Evolutionary conservation across 1,139 yeast genomes (phyloP), one percentile per base, ranked within the genome.

Genomic region (Blastobotrys ciferrii): DNA sequence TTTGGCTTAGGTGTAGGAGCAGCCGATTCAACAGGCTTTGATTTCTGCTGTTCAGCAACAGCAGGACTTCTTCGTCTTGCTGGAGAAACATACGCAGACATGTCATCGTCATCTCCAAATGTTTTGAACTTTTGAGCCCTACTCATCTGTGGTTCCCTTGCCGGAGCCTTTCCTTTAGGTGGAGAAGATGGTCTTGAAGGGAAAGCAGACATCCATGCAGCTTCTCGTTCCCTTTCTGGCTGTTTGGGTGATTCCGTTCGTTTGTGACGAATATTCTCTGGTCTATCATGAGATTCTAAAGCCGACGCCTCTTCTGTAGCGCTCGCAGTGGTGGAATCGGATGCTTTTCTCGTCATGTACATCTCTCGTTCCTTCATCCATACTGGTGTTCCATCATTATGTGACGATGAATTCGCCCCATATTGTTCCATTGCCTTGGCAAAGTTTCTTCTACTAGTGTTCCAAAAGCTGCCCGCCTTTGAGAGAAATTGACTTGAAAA

Each of bases 351-450:
- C 31, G 32, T 37, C 32, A 18, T 41, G 41, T 52, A 54, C 36
- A 25, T 72, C 42, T 68, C 74, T 59, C 77, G 82, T 53, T 78
- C 76, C 51, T 73, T 75, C 92, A 87, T 84, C 96, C 96, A 87
- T 2, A 84, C 81, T 0, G 96, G 96, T 52, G 76, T 68, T 13
- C 77, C 77, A 48, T 74, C 74, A 43, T 64, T 64, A n/a, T 57
- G 59, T 31, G 58, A 59, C 13, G 25, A 25, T 19, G 13, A 12
- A 14, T 32, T 23, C 47, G 58, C 53, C 47, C 59, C 62, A 55
- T 83, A 78, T 58, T 78, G 79, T 49, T 81, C 86, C 39, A 85
- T 70, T 37, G 87, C 86, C 58, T 81, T 80, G 57, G 80, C 76
- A 4, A 86, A 73, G 28, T 82, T 80, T 52, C 80, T 72, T 51